A percentile compares a stretch with the other conserved stretches of the same genome.
Conservation (phyloP, 75 land plant genomes). For the Picea glauca region DNA sequence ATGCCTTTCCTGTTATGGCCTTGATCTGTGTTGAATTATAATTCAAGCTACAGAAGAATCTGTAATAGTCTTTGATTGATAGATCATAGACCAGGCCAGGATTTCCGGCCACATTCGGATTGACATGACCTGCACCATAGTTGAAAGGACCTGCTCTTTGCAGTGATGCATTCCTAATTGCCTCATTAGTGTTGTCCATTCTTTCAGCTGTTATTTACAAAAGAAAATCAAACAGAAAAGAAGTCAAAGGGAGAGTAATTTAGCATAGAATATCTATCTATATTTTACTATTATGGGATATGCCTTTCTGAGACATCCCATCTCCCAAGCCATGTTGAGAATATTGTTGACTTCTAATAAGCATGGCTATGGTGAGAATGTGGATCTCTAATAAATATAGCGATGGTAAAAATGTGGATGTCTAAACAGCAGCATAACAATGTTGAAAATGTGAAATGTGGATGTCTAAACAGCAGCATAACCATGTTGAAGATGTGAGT, state of each 20-base stretch:
- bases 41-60: constrained; percentile 40
- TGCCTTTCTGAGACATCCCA: background rate
- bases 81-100: constrained; percentile 57
- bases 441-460: too few relatives aligned
- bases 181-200: constrained; percentile 26
- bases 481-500: too few relatives aligned
- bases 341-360: background rate
- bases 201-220: constrained; percentile 19
- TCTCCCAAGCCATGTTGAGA: background rate
- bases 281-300: background rate
- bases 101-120: constrained; percentile 37
- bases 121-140: constrained; percentile 54
- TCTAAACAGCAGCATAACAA: too few relatives aligned
- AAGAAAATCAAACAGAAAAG: background rate
- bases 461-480: too few relatives aligned
- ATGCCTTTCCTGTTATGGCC: constrained; percentile 9
- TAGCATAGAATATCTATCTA: background rate
- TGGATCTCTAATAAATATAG: background rate
- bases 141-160: constrained; percentile 32
- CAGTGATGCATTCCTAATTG: constrained; percentile 27
- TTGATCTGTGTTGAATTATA: constrained; percentile 23
- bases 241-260: background rate
- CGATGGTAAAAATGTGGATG: background rate
- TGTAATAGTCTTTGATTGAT: constrained; percentile 28
- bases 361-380: background rate